phyloP scores from a whole-genome alignment of 2,329 filamentous ascomycete genomes.

The Coniochaeta sp. region DNA sequence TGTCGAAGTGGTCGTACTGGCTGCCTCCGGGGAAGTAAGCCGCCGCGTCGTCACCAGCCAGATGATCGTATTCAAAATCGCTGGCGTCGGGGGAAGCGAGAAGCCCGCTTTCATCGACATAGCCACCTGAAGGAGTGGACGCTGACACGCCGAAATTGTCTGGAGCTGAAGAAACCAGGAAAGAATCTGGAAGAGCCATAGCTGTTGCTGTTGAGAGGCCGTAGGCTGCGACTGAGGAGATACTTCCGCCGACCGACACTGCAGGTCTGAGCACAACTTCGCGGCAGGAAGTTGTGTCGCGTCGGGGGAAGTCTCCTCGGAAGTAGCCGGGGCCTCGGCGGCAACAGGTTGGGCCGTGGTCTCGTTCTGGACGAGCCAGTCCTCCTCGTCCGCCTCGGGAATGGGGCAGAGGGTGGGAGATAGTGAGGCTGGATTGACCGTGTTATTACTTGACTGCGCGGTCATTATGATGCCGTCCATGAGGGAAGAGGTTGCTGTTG shows the following conservation, averaged over 20 bases:
- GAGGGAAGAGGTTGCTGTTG: constrained; percentile 8
- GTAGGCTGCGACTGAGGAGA: constrained; percentile 31
- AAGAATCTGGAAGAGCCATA: constrained; percentile 36
- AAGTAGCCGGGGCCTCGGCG: constrained; percentile 15
- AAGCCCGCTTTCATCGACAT: constrained; percentile 70
- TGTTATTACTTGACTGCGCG: constrained; percentile 33
- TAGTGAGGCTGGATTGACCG: constrained; percentile 54
- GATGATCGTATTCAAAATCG: constrained; percentile 60
- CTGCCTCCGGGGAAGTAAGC: constrained; percentile 30
- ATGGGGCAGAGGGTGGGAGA: constrained; percentile 50
- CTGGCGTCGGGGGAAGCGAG: constrained; percentile 64
- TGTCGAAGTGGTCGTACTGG: constrained; percentile 39
- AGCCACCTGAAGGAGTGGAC: constrained; percentile 66
- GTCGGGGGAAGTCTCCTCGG: constrained; percentile 57
- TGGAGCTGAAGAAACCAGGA: constrained; percentile 51
- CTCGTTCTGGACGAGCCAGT: constrained; percentile 10
- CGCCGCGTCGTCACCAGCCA: constrained; percentile 49
- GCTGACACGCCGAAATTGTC: constrained; percentile 60
- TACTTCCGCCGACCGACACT: constrained; percentile 86
- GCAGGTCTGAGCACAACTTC: constrained; percentile 99
- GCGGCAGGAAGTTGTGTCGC: constrained; percentile 99
- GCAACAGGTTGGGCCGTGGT: constrained; percentile 14
- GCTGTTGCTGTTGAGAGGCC: constrained; percentile 33
- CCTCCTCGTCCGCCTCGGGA: constrained; percentile 30
- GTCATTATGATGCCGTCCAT: constrained; percentile 36